Conservation (phyloP, 352 stramenopile species). For the Phytophthora pistaciae region DNA sequence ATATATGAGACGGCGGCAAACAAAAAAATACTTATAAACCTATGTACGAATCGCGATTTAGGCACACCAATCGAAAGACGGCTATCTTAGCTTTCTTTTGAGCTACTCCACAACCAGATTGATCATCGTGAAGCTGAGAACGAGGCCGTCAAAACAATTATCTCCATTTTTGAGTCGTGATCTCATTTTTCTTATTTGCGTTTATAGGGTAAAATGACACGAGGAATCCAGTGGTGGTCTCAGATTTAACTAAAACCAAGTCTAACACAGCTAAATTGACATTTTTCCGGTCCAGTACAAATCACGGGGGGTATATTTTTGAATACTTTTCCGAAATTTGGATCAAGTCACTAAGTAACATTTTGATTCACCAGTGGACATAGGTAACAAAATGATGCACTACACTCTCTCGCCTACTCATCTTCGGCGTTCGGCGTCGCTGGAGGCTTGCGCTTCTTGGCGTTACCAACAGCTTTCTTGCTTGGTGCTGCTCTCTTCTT, state of each 20-base stretch:
- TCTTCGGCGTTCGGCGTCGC: background rate
- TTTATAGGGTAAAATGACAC: background rate
- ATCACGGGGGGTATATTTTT: background rate
- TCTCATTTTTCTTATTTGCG: background rate
- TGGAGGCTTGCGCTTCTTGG: background rate
- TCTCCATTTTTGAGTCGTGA: background rate
- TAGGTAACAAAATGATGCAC: constrained; percentile 5
- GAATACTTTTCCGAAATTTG: background rate
- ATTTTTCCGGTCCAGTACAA: background rate
- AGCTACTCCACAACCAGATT: background rate
- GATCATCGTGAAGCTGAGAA: background rate
- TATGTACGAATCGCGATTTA: background rate
- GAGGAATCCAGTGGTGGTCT: background rate
- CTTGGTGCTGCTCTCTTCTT: background rate
- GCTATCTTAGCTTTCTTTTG: background rate
- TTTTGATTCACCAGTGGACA: constrained; percentile 3
- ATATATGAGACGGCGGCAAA: background rate
- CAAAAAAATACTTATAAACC: background rate
- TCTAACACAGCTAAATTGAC: background rate
- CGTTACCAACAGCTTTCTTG: background rate
- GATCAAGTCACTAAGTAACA: constrained; percentile 3
- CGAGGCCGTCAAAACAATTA: background rate
- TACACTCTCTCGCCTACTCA: background rate
- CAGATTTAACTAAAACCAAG: background rate
- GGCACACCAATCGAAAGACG: background rate